Evolutionary conservation across 176 grass and related monocot genomes (phyloP).

Genomic region (Bonia amplexicaulis): DNA sequence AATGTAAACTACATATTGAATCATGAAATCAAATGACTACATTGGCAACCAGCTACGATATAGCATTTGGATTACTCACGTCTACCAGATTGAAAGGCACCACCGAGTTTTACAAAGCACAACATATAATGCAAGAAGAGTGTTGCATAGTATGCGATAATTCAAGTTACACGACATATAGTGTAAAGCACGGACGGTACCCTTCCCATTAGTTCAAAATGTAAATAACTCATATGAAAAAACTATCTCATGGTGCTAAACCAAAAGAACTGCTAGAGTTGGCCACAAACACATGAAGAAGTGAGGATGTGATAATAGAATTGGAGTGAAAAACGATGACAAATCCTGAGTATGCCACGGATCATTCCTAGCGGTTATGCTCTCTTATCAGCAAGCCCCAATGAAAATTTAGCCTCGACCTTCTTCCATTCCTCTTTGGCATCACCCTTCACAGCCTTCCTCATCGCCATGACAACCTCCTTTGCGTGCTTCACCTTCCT

Average conservation of each 20-base stretch:
- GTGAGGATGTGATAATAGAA: not conserved
- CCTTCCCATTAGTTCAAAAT: not conserved
- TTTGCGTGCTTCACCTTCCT: conserved; percentile 52
- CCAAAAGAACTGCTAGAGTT: not conserved
- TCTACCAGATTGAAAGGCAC: not conserved
- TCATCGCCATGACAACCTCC: conserved; percentile 46
- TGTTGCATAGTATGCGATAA: not conserved
- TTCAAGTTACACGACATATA: not conserved
- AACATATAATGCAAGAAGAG: not conserved
- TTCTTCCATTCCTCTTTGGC: conserved; percentile 65
- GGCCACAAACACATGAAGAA: not conserved
- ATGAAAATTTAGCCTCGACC: conserved; percentile 48
- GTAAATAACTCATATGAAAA: not conserved
- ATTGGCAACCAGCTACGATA: not conserved
- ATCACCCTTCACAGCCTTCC: conserved; percentile 48
- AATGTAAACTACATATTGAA: not conserved
- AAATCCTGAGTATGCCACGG: not conserved
- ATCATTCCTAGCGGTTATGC: not conserved
- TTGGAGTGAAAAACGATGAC: not conserved
- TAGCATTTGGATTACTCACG: not conserved
- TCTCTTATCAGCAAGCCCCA: conserved; percentile 15
- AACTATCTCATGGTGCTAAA: not conserved
- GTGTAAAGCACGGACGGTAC: not conserved
- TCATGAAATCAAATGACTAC: not conserved
- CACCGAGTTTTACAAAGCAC: not conserved